Evolutionary conservation across 805 yeast genomes (phyloP).

Genomic region (Ogataea pini): DNA sequence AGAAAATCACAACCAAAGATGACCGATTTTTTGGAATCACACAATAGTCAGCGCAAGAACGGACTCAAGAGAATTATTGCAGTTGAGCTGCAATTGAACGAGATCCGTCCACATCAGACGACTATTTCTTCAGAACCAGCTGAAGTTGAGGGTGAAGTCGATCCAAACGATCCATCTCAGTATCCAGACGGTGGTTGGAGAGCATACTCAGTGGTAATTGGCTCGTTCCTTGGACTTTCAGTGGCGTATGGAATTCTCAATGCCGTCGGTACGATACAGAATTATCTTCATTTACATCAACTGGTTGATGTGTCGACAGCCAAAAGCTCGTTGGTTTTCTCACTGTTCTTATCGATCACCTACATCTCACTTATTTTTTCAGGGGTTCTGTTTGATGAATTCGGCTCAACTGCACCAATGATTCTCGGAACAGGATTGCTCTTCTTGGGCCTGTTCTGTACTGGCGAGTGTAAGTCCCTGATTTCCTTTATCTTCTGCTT

Average conservation of each 20-base stretch:
- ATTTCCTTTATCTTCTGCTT: constrained; percentile 49
- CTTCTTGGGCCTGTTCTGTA: constrained; percentile 39
- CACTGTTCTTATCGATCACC: constrained; percentile 49
- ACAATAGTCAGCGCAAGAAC: neutral
- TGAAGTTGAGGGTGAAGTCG: neutral
- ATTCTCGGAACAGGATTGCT: constrained; percentile 36
- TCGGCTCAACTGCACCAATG: constrained; percentile 41
- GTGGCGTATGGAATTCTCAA: constrained; percentile 56
- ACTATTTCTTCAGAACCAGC: neutral
- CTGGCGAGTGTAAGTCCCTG: constrained; percentile 41
- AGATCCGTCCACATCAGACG: neutral
- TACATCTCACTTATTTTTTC: constrained; percentile 42
- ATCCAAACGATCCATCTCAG: constrained; percentile 13
- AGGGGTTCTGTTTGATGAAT: constrained; percentile 44
- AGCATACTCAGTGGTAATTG: constrained; percentile 42
- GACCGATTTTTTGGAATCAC: neutral
- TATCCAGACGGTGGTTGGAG: constrained; percentile 59
- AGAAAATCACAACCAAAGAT: neutral
- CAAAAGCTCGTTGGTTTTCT: constrained; percentile 62
- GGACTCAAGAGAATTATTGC: neutral
- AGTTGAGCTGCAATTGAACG: neutral
- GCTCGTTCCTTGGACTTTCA: constrained; percentile 55
- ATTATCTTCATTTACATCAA: constrained; percentile 49
- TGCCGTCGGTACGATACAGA: constrained; percentile 51
- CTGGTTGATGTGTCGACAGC: constrained; percentile 46